A percentile compares a stretch with the other conserved stretches of the same genome.
These are phyloP conservation scores for Viridothelium virens DNA, from an alignment of 495 filamentous ascomycete species.

Conservation along the genomic window DNA sequence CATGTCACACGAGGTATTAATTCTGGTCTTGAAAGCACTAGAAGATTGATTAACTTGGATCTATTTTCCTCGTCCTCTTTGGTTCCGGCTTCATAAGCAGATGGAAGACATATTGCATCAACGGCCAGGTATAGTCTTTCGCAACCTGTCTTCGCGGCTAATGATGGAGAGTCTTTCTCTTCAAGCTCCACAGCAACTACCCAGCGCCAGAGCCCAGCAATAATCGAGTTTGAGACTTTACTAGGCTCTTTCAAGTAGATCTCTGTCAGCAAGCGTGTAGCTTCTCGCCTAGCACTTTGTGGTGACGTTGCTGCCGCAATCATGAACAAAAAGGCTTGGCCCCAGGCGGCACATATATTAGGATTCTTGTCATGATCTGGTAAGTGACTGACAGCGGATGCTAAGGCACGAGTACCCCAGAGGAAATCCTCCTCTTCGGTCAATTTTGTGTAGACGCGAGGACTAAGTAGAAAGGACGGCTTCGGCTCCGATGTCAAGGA, in stretches of 20 bases:
- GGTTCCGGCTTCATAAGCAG: not conserved
- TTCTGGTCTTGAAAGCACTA: conserved; percentile 70
- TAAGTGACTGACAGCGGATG: conserved; percentile 46
- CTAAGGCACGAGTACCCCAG: conserved; percentile 68
- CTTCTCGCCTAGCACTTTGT: conserved; percentile 50
- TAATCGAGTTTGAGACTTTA: conserved; percentile 50
- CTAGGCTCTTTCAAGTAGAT: conserved; percentile 50
- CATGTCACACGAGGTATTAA: conserved; percentile 71
- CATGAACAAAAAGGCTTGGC: conserved; percentile 71
- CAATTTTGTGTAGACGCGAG: conserved; percentile 73
- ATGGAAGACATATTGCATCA: conserved; percentile 57
- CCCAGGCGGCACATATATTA: conserved; percentile 50
- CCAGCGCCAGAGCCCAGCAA: conserved; percentile 79
- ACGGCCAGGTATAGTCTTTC: conserved; percentile 55
- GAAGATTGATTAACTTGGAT: conserved; percentile 58
- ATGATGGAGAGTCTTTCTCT: conserved; percentile 71
- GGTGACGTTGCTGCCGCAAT: conserved; percentile 54
- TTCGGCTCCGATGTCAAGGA: conserved; percentile 61
- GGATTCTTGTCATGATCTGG: not conserved
- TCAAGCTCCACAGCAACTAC: conserved; percentile 51
- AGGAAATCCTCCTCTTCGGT: conserved; percentile 59
- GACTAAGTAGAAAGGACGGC: conserved; percentile 76
- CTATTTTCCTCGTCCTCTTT: conserved; percentile 40
- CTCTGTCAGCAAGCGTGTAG: conserved; percentile 48
- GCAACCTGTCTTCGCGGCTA: conserved; percentile 57